Base-by-base conservation (phyloP, 805 yeast genomes). In the Ascoidea tarda region DNA sequence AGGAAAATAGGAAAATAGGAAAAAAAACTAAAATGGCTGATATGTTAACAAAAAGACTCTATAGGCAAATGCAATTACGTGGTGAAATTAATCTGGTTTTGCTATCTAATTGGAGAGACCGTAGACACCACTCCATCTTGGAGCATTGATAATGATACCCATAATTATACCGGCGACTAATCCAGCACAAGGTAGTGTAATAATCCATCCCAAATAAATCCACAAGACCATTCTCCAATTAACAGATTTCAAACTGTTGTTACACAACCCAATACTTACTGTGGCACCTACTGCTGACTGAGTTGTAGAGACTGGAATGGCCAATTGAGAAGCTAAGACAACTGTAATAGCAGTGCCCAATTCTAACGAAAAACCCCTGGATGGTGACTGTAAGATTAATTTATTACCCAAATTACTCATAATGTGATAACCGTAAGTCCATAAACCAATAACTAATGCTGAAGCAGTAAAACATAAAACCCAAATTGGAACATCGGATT, bases 231-330 rank as follows among this genome's bases (percentile, higher is more conserved):
- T 78, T 69, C 84, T 75, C 89, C 89, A 84, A 71, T 84, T 84
- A 54, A 82, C 82, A 5, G 85, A 75, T 58, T 67, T 75, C 60
- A 72, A 57, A 61, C 80, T 85, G 59, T 69, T 69, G 72, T 84
- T 84, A 69, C 87, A 82, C 55, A 83, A 69, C 52, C 89, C 91
- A 58, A 84, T 86, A 60, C 77, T 78, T 5, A 84, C 87, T 46
- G 86, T 81, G 54, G 87, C 87, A 55, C 91, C 91, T 53, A 80
- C 83, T 12, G 88, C 87, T 63, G 81, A 76, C 66, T 84, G 90
- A 5, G 91, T 84, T 33, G 91, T 84, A 6, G 89, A 82, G 38
- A 83, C 78, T 49, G 91, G 91, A 57, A 84, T 79, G 5, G 74
- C 70, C 57, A 84, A 72, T 64, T 81, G 84, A 5, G 91, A 78